Conservation (phyloP, 1,284 basidiomycete genomes). For the Ustilago lituana region DNA sequence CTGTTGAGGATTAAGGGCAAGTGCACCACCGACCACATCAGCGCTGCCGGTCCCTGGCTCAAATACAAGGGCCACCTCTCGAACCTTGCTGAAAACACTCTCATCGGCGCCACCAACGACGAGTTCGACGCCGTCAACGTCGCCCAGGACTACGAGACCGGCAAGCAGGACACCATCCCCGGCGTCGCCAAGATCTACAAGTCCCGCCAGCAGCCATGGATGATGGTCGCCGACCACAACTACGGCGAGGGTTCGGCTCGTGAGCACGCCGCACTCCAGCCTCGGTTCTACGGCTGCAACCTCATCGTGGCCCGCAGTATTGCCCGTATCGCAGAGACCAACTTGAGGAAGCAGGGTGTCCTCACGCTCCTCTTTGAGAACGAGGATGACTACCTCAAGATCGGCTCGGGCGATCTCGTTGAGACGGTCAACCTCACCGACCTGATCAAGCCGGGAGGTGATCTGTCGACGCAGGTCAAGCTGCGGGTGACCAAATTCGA, state of each 20-base stretch:
- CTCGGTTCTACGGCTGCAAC: slow-evolving; percentile 83
- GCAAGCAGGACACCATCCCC: slow-evolving; percentile 63
- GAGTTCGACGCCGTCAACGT: slow-evolving; percentile 69
- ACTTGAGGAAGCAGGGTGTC: slow-evolving; percentile 69
- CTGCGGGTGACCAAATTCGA: slow-evolving; percentile 63
- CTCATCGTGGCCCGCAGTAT: slow-evolving; percentile 69
- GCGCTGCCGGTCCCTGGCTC: slow-evolving; percentile 75
- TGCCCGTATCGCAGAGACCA: slow-evolving; percentile 77
- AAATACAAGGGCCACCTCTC: slow-evolving; percentile 94
- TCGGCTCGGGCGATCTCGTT: slow-evolving; percentile 59
- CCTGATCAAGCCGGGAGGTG: slow-evolving; percentile 55
- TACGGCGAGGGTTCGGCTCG: slow-evolving; percentile 98
- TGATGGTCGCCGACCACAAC: slow-evolving; percentile 83
- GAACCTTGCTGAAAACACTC: slow-evolving; percentile 94
- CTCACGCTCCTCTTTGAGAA: slow-evolving; percentile 65
- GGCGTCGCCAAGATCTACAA: slow-evolving; percentile 59
- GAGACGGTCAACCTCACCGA: slow-evolving; percentile 64
- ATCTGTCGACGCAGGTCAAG: slow-evolving; percentile 57
- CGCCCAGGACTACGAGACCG: slow-evolving; percentile 59
- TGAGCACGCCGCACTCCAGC: slow-evolving; percentile 96
- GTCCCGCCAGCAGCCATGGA: slow-evolving; percentile 74
- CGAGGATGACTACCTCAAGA: slow-evolving; percentile 62
- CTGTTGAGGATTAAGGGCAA: slow-evolving; percentile 93
- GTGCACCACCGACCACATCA: slow-evolving; percentile 85
- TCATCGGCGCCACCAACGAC: slow-evolving; percentile 68